Base-by-base conservation (phyloP, 2,329 filamentous ascomycete genomes). In the Plenodomus biglobosus region DNA sequence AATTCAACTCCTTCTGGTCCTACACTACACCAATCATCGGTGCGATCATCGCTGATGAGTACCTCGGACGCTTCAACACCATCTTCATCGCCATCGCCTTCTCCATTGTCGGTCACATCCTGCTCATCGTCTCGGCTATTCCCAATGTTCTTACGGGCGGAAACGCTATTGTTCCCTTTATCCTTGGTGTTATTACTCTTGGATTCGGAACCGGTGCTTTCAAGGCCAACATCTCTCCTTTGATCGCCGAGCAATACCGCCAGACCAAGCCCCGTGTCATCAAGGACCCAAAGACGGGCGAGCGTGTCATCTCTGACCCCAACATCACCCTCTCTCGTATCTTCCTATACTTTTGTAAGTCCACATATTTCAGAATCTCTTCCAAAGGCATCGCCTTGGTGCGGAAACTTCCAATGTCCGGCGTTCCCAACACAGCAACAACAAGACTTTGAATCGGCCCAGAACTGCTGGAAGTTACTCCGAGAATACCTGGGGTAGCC, bases 271-370 rank as follows among this genome's bases (percentile, higher is more conserved):
- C 84, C 55, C 79, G 77, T 41, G 78, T 88, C 45, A 76, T 81
- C 56, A 79, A 76, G 5, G 64, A 70, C 2, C 73, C 76, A 35
- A 71, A 77, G 38, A 77, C 73, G 1, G 86, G 86, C 44, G 80
- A 87, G 71, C 83, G 83, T 17, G 84, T 88, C 54, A 86, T 90
- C 53, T 80, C 87, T 38, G 86, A 89, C 59, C 86, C 85, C 0
- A 81, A 83, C 44, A 78, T 85, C 43, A 90, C 86, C 39, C 79
- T 86, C 52, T 81, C 82, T 8, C 81, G 86, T 38, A 82, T 89
- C 43, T 88, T 70, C 53, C 38, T 70, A 38, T 67, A 66, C 57
- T 66, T 65, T 36, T 66, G 27, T 32, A 32, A 32, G 27, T 32
- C 15, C 22, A 24, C 6, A 63, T 56, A 56, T 63, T 58, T 53